phyloP scores from a whole-genome alignment of 2,329 filamentous ascomycete genomes.

The Talaromyces sp. region DNA sequence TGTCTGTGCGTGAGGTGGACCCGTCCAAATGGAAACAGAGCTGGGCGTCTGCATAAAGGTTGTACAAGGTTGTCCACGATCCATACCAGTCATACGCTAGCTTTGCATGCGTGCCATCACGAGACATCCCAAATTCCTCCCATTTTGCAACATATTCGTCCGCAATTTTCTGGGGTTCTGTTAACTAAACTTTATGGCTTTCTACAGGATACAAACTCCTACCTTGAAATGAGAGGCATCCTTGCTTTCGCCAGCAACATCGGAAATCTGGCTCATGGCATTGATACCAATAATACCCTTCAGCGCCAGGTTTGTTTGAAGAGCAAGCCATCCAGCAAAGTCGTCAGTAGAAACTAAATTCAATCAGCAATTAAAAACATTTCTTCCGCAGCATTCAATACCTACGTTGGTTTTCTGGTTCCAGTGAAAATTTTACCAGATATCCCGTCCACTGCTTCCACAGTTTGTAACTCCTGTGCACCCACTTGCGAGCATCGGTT shows the following conservation, averaged over 20 bases:
- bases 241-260: slow-evolving; percentile 52
- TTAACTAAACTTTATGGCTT: neutral
- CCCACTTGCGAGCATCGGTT: slow-evolving; percentile 58
- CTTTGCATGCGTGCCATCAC: slow-evolving; percentile 65
- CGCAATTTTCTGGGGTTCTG: slow-evolving; percentile 42
- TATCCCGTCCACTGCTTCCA: slow-evolving; percentile 76
- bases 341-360: slow-evolving; percentile 68
- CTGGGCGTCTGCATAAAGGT: slow-evolving; percentile 72
- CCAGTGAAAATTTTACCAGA: slow-evolving; percentile 67
- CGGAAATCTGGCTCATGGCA: slow-evolving; percentile 68
- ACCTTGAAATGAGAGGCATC: slow-evolving; percentile 37
- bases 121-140: slow-evolving; percentile 65
- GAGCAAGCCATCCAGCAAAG: slow-evolving; percentile 70
- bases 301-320: slow-evolving; percentile 76
- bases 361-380: neutral
- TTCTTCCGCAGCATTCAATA: neutral
- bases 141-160: slow-evolving; percentile 67
- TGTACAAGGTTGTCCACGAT: slow-evolving; percentile 81
- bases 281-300: slow-evolving; percentile 80
- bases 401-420: slow-evolving; percentile 66
- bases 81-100: slow-evolving; percentile 75
- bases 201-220: neutral
- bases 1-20: neutral
- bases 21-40: slow-evolving; percentile 67
- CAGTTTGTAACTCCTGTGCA: slow-evolving; percentile 63